Evolutionary conservation across 1,139 yeast species (phyloP), one percentile per base, ranked within the genome.

Genomic region (Yamadazyma friedrichii): DNA sequence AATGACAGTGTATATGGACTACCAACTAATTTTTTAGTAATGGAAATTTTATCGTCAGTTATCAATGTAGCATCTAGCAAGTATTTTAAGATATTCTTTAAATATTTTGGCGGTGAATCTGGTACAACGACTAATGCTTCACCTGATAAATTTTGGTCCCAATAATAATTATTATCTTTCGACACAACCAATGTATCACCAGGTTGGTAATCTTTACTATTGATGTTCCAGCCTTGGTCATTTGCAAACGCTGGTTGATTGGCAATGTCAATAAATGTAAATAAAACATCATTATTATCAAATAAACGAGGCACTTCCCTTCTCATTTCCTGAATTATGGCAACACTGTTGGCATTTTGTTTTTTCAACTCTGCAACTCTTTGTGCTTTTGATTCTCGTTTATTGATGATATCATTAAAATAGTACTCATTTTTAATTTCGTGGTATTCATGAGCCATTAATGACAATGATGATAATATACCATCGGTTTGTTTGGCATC

Each of bases 401-500:
- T 59, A 1, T 53, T 43, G 10, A 63, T 39, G 9, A 81, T 52
- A 10, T 66, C 55, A 2, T 70, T 55, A 52, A 62, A 80, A 48
- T 73, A 72, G 43, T 65, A 65, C 36, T 70, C 64, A 50, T 70
- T 69, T 52, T 77, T 74, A 33, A 63, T 49, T 42, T 67, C 59
- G 46, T 75, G 67, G 56, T 78, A 81, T 43, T 76, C 80, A 52
- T 81, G 85, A 5, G 76, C 79, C 9, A 74, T 70, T 41, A 71
- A 58, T 2, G 79, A 68, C 38, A 79, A 61, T 41, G 68, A 64
- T 47, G 68, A 70, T 12, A 78, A 61, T 25, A 62, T 62, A 36
- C 65, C 48, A 51, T 68, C 66, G 36, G 76, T 57, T 11, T 46
- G 54, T 31, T 52, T 54, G 26, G 70, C 67, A 46, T 74, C 61